A percentile compares a stretch with the other conserved stretches of the same genome.
phyloP scores from a whole-genome alignment of 1,284 basidiomycete species.

The Tausonia pullulans region DNA sequence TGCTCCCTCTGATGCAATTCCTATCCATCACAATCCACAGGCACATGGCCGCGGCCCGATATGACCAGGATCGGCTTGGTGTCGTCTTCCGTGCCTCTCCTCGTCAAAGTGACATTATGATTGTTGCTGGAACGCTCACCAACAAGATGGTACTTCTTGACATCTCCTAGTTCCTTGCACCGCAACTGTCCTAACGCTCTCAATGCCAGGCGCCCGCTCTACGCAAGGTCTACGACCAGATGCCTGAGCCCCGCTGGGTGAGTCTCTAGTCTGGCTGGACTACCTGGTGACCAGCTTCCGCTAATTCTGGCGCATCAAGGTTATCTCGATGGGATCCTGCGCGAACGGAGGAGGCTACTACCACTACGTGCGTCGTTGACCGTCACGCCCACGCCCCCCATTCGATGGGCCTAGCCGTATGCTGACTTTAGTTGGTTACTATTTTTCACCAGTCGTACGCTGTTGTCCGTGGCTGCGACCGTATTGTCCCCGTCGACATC shows the following conservation, averaged over 20 bases:
- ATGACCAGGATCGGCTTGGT: constrained; percentile 96
- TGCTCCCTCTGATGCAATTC: constrained; percentile 24
- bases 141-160: constrained; percentile 70
- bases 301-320: constrained; percentile 36
- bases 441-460: constrained; percentile 73
- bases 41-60: constrained; percentile 96
- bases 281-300: too few relatives aligned
- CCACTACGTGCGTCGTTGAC: constrained; percentile 38
- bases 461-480: constrained; percentile 97
- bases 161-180: too few relatives aligned
- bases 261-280: too few relatives aligned
- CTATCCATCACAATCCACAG: constrained; percentile 15
- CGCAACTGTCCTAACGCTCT: too few relatives aligned
- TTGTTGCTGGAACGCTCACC: constrained; percentile 95
- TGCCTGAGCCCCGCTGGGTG: constrained; percentile 66
- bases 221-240: constrained; percentile 91
- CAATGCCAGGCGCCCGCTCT: constrained; percentile 60
- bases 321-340: constrained; percentile 98
- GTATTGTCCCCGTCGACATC: constrained; percentile 96
- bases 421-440: constrained; percentile 14
- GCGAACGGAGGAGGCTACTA: constrained; percentile 93
- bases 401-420: background rate
- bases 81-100: constrained; percentile 98
- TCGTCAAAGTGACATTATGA: constrained; percentile 98
- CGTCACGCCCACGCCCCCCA: background rate